These are phyloP conservation scores for Xerocomellus intermedius DNA, from an alignment of 768 basidiomycete species.

Conservation along the genomic window DNA sequence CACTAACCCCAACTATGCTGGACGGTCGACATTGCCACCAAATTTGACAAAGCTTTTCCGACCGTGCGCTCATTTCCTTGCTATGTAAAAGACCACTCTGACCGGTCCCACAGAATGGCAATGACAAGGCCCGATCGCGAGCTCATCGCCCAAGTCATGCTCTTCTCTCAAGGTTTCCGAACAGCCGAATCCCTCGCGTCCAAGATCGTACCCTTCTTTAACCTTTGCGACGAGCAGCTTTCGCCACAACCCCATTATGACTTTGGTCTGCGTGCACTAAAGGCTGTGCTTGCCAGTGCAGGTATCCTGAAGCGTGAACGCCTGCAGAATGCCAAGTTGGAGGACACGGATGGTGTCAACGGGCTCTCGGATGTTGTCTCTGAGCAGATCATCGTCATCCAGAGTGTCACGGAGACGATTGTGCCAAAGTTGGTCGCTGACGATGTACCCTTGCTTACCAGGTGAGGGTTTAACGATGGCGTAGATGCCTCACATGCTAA, in stretches of 20 bases:
- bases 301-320: conserved; percentile 97
- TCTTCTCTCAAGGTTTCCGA: conserved; percentile 99
- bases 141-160: conserved; percentile 98
- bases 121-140: conserved; percentile 99
- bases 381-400: conserved; percentile 96
- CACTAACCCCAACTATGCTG: conserved; percentile 98
- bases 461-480: conserved; percentile 45
- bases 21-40: conserved; percentile 86
- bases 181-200: conserved; percentile 97
- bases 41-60: conserved; percentile 92
- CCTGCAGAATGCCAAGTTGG: conserved; percentile 46
- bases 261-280: conserved; percentile 96
- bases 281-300: conserved; percentile 93
- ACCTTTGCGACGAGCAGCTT: conserved; percentile 95
- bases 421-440: conserved; percentile 97
- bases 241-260: conserved; percentile 98
- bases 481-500: not conserved
- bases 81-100: not conserved
- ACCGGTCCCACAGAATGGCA: conserved; percentile 68
- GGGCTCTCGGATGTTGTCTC: conserved; percentile 70
- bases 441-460: conserved; percentile 91
- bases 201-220: conserved; percentile 99
- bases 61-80: conserved; percentile 55
- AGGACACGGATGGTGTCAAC: conserved; percentile 42
- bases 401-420: conserved; percentile 97